Percentiles rank a stretch among this genome's conserved stretches.
Conservation (phyloP, 495 filamentous ascomycete species). For the Xylaria castorea region DNA sequence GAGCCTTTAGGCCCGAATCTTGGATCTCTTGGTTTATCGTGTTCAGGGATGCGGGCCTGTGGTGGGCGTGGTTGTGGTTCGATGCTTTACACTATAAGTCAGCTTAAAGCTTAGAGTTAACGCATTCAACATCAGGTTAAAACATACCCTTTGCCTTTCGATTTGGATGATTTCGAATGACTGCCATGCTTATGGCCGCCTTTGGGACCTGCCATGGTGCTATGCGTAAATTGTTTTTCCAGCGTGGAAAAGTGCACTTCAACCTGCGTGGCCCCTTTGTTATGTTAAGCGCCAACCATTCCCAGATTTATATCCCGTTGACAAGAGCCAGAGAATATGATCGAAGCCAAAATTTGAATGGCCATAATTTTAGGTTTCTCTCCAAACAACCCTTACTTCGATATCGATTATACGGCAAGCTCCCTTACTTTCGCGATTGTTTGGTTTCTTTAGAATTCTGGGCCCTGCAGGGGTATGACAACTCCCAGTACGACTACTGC, state of each 20-base stretch:
- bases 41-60: neutral
- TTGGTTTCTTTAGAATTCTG: neutral
- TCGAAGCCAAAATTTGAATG: neutral
- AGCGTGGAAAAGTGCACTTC: neutral
- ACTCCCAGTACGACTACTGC: neutral
- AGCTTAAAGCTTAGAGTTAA: neutral
- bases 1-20: neutral
- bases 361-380: neutral
- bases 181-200: neutral
- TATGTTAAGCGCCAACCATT: neutral
- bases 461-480: neutral
- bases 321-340: neutral
- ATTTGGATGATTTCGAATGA: neutral
- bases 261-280: neutral
- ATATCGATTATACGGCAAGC: neutral
- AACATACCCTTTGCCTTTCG: slow-evolving; percentile 4
- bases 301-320: neutral
- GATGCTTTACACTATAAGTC: neutral
- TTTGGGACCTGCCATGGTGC: neutral
- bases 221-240: neutral
- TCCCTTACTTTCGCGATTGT: neutral
- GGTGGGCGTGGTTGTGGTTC: neutral
- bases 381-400: too few relatives aligned
- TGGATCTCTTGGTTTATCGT: neutral
- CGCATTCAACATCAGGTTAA: neutral